Evolutionary conservation across 1,284 basidiomycete genomes (phyloP), one percentile per base, ranked within the genome.

Genomic region (Nidula niveotomentosa): DNA sequence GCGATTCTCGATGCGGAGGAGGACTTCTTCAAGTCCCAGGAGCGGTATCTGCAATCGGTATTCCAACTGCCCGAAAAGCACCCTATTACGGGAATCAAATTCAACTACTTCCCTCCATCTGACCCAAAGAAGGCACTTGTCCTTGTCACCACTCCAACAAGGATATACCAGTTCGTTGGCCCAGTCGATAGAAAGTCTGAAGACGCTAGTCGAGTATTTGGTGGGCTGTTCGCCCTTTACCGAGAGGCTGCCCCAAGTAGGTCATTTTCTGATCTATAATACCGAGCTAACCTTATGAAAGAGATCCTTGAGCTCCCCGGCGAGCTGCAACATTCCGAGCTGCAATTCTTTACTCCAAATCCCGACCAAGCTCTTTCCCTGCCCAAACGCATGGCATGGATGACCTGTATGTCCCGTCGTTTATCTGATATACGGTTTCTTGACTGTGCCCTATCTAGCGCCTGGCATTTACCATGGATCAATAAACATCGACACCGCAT

Each of bases 151-250:
- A 98, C 96, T 1, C 83, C 88, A 33, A 90, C 92, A 5, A 83
- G 96, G 55, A 90, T 98, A 64, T 97, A 97, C 67, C 95, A 98
- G 67, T 94, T 96, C 57, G 80, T 88, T 52, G 96, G 94, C 0
- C 63, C 75, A 48, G 78, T 84, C 17, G 86, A 90, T 52, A 77
- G 78, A 58, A 81, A 81, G 51, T 75, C 83, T 17, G 88, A 91
- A 36, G 91, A 91, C n/a, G 84, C 81, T 3, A 88, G 90, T 15
- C 85, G 90, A 56, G 83, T 93, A 30, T 89, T 92, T 62, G 83
- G 88, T 39, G 78, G 83, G 15, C 70, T 96, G 33, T 94, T 96
- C 65, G 79, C 83, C 37, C 74, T 76, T 8, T 92, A 93, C 60
- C 76, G 85, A 43, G 92, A 94, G 53, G 77, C 77, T 4, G 81